Base-by-base conservation (phyloP, 441 rosid genomes). In the Gossypium armourianum region DNA sequence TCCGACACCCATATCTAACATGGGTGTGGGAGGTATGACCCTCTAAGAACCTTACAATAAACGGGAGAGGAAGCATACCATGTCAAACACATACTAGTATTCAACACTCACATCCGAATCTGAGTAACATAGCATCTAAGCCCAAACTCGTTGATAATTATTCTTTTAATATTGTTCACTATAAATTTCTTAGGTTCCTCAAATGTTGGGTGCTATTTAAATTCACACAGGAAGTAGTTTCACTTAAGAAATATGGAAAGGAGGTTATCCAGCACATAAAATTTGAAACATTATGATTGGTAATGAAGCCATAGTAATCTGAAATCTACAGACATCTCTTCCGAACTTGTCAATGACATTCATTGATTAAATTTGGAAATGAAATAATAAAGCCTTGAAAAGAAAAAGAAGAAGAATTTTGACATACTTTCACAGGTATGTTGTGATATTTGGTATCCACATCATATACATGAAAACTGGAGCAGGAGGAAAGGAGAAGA, bases 391-490 rank as follows among this genome's bases (percentile, higher is more conserved):
- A 62, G 59, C 7, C 20, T 9, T 49, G 12, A 74, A 7, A 9
- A 23, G 32, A 3, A 4, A 13, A 13, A 49, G 21, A 28, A 26
- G 29, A 70, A 21, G 69, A 74, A 73, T 2, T 40, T 0, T 45
- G 12, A 53, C 57, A 63, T 74, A 91, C 97, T 91, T 89, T 85
- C 58, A 83, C 88, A 1, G 89, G 90, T 69, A 74, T 53, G 76
- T 86, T 86, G 80, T 89, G 90, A 78, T 74, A 86, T 23, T 62
- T 75, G 12, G 95, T 84, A 75, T 91, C 97, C 43, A 89, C 80
- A 71, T 91, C 95, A 62, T 86, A 91, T 52, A 91, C 57, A 2
- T 67, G 87, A 80, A 91, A 84, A 60, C 95, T 91, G 82, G 73
- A 76, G 62, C 64, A 29, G 21, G 43, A 53, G 69, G 43, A 20